These are phyloP conservation scores for Lepidopterella palustris DNA, from an alignment of 495 filamentous ascomycete genomes.

Conservation along the genomic window DNA sequence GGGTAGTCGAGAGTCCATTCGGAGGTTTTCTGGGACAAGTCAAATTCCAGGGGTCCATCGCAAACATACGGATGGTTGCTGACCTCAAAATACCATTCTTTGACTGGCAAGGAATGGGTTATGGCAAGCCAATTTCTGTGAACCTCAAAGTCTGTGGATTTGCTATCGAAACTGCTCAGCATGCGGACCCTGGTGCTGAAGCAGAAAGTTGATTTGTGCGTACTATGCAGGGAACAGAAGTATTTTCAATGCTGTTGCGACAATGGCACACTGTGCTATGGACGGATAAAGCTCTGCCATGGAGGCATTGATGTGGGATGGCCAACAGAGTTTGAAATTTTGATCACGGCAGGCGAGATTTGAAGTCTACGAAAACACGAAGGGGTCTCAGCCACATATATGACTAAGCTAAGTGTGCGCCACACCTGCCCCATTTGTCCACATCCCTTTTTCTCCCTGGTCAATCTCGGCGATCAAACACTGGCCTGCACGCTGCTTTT, in stretches of 20 bases:
- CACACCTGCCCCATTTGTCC: too few relatives aligned
- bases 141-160: constrained; percentile 98
- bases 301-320: constrained; percentile 12
- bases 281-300: constrained; percentile 84
- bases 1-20: constrained; percentile 99
- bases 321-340: constrained; percentile 6
- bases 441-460: too few relatives aligned
- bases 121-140: constrained; percentile 97
- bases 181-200: constrained; percentile 2
- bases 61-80: background rate
- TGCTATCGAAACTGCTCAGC: constrained; percentile 49
- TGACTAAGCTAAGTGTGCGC: background rate
- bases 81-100: constrained; percentile 93
- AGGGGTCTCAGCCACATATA: too few relatives aligned
- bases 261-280: constrained; percentile 76
- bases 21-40: constrained; percentile 61
- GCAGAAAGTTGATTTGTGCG: constrained; percentile 33
- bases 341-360: background rate
- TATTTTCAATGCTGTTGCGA: constrained; percentile 85
- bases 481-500: background rate
- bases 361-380: constrained; percentile 4
- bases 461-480: background rate
- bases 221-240: constrained; percentile 96
- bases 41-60: background rate
- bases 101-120: constrained; percentile 76